These are phyloP conservation scores for Xenoacremonium recifei DNA, from an alignment of 2,329 filamentous ascomycete species.

Conservation along the genomic window DNA sequence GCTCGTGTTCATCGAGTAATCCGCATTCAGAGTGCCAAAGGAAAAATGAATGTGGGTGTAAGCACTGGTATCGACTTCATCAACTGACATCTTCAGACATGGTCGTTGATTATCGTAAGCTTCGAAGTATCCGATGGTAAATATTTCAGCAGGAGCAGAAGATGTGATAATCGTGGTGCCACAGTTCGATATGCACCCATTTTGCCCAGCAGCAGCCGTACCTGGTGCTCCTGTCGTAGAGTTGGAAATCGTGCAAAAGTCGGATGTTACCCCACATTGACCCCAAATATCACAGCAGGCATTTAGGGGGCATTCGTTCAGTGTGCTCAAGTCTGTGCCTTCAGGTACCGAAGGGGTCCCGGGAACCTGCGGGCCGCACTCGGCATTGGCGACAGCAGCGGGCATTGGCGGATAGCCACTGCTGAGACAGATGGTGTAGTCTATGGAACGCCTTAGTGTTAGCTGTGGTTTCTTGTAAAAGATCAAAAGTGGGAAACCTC, in stretches of 20 bases:
- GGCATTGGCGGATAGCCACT: slow-evolving; percentile 21
- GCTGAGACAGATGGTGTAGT: slow-evolving; percentile 19
- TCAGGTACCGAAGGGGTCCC: slow-evolving; percentile 18
- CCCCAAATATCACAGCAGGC: slow-evolving; percentile 37
- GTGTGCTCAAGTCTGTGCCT: slow-evolving; percentile 11
- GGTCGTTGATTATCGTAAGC: background rate
- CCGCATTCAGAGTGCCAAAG: background rate
- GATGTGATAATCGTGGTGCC: slow-evolving; percentile 13
- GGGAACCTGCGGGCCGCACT: slow-evolving; percentile 21
- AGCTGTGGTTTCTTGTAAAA: too few relatives aligned
- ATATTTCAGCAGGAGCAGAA: background rate
- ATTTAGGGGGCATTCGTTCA: slow-evolving; percentile 31
- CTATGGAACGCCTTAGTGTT: slow-evolving; percentile 7
- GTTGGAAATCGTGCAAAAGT: slow-evolving; percentile 34
- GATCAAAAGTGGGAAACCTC: too few relatives aligned
- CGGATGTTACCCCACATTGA: slow-evolving; percentile 38
- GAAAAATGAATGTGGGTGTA: background rate
- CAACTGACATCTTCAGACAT: background rate
- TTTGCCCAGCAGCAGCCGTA: slow-evolving; percentile 11
- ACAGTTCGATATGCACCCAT: slow-evolving; percentile 22
- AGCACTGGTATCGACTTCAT: background rate
- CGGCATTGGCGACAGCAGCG: slow-evolving; percentile 12
- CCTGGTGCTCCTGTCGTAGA: slow-evolving; percentile 18
- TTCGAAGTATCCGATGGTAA: background rate
- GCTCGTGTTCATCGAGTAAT: background rate